Base-by-base conservation (phyloP, 768 basidiomycete genomes). In the Leccinum aurantiacum region DNA sequence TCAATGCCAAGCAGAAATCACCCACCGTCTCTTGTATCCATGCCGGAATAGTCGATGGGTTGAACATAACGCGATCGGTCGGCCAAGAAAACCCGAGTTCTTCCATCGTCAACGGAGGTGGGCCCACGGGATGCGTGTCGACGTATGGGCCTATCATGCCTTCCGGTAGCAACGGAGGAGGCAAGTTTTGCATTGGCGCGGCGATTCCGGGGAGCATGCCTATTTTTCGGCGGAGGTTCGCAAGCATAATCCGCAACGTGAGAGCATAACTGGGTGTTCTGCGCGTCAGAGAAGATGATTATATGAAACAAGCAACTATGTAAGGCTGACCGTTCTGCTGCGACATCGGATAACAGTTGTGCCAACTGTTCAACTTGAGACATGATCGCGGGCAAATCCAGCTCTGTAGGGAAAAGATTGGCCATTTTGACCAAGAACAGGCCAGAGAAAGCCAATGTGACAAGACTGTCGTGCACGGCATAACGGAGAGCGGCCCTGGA, bases 351-450 rank as follows among this genome's bases (percentile, higher is more conserved):
- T 50, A 97, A 80, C 50, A 98, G 77, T 66, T 94, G 91, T 0
- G 93, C 89, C 38, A 98, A 82, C 72, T 96, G 92, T 69, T 95
- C 91, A 47, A 96, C 94, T 74, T 96, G 93, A 3, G 75, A 80
- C 50, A 86, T 88, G 70, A 95, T 92, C 9, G 82, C 81, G 17
- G 77, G 80, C 29, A 95, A 76, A 69, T 95, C 91, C 52, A 95
- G 77, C 67, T 94, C 91, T 14, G 85, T 77, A 0, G 93, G 93
- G 79, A 95, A 97, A 33, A 97, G 83, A 68, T 89, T 91, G 58
- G 94, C 94, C 89, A 96, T 94, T 77, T 96, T 96, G 59, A 96
- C 82, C 25, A 95, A 78, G 79, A 95, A 96, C 22, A 96, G 81
- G 9, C 91, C 93, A 15, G 92, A 91, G 75, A 96, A 95, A 9